A percentile compares a stretch with the other conserved stretches of the same genome.
These are phyloP conservation scores for Linanthus parryae DNA, from an alignment of 148 eudicot genomes.

Conservation along the genomic window DNA sequence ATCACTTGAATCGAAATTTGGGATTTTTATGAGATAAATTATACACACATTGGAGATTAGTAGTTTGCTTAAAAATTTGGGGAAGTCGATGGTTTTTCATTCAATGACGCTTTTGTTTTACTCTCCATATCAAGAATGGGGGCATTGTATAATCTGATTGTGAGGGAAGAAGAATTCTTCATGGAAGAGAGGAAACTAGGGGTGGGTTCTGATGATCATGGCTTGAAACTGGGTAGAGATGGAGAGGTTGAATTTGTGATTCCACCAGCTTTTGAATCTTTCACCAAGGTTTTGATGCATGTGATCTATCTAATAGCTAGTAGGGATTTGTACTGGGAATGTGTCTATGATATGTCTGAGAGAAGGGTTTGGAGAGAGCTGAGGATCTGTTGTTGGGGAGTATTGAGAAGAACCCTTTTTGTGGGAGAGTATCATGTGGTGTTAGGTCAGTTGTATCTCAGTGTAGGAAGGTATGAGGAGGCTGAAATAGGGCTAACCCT, in stretches of 20 bases:
- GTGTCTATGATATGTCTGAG: slow-evolving; percentile 40
- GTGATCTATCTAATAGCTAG: slow-evolving; percentile 50
- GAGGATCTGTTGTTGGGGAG: slow-evolving; percentile 50
- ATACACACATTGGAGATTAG: too few relatives aligned
- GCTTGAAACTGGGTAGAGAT: slow-evolving; percentile 30
- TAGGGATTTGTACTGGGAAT: slow-evolving; percentile 86
- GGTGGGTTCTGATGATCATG: background rate
- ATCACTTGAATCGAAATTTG: too few relatives aligned
- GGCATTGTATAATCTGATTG: slow-evolving; percentile 52
- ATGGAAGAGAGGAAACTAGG: slow-evolving; percentile 26
- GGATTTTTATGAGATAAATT: too few relatives aligned
- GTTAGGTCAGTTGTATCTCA: slow-evolving; percentile 56
- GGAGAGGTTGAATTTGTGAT: slow-evolving; percentile 63
- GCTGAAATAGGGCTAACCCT: slow-evolving; percentile 53
- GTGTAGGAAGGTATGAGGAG: slow-evolving; percentile 61
- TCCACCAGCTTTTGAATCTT: slow-evolving; percentile 67
- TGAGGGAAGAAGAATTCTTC: slow-evolving; percentile 61
- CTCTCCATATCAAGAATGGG: slow-evolving; percentile 80
- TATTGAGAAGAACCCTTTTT: slow-evolving; percentile 69
- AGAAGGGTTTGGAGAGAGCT: slow-evolving; percentile 29
- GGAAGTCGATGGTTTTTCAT: too few relatives aligned
- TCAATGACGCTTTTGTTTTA: too few relatives aligned
- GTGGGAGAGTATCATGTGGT: slow-evolving; percentile 87
- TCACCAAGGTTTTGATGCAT: slow-evolving; percentile 53
- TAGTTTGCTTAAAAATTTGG: too few relatives aligned